These are phyloP conservation scores for Scleroderma bovista DNA, from an alignment of 768 basidiomycete species.

Conservation along the genomic window DNA sequence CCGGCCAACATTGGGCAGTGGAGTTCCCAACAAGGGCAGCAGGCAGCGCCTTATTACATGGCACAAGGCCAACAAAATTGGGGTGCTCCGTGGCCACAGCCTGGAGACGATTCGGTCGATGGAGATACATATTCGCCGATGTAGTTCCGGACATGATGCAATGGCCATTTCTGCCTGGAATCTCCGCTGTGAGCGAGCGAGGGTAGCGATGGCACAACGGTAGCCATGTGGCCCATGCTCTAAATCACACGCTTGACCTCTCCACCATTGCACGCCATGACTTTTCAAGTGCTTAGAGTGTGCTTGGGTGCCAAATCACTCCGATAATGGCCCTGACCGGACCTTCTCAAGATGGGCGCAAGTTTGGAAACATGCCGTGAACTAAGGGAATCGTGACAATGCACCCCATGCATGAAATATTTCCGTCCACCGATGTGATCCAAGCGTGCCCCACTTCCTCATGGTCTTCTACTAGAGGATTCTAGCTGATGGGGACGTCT, in stretches of 20 bases:
- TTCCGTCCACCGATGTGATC: too few relatives aligned
- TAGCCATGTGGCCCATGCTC: background rate
- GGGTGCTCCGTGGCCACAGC: slow-evolving; percentile 37
- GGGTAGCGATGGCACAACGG: background rate
- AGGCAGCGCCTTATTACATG: slow-evolving; percentile 8
- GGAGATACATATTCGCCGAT: slow-evolving; percentile 22
- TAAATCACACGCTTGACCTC: background rate
- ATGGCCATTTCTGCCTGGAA: background rate
- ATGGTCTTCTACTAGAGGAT: too few relatives aligned
- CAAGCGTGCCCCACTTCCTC: too few relatives aligned
- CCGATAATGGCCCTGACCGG: too few relatives aligned
- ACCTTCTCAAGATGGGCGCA: too few relatives aligned
- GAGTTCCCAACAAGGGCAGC: slow-evolving; percentile 15
- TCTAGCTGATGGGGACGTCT: too few relatives aligned
- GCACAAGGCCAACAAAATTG: slow-evolving; percentile 19
- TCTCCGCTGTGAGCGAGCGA: background rate
- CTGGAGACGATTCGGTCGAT: slow-evolving; percentile 19
- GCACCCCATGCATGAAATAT: too few relatives aligned
- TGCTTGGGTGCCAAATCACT: too few relatives aligned
- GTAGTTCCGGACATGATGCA: slow-evolving; percentile 15
- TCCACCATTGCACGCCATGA: too few relatives aligned
- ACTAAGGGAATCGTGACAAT: too few relatives aligned
- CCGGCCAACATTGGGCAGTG: slow-evolving; percentile 18
- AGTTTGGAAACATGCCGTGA: too few relatives aligned
- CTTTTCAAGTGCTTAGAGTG: too few relatives aligned